A percentile compares a stretch with the other conserved stretches of the same genome.
Conservation (phyloP, 2,329 filamentous ascomycete genomes). For the Plenodomus lindquistii region DNA sequence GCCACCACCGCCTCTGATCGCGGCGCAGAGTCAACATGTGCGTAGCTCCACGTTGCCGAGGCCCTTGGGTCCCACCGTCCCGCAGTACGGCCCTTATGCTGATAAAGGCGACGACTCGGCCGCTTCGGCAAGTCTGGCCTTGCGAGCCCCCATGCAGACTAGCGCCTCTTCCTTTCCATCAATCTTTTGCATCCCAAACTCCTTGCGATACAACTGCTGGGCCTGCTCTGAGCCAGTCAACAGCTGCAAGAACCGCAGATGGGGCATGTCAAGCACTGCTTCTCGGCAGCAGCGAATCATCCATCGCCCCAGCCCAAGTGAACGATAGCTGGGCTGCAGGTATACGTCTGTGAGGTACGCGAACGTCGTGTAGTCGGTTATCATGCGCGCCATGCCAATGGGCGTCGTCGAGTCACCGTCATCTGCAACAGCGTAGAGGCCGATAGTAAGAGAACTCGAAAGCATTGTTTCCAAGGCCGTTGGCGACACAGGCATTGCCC, state of each 20-base stretch:
- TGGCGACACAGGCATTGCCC: conserved; percentile 31
- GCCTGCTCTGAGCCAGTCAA: conserved; percentile 31
- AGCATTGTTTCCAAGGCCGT: conserved; percentile 29
- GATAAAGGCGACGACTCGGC: conserved; percentile 7
- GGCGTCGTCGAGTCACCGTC: conserved; percentile 31
- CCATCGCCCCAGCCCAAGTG: conserved; percentile 67
- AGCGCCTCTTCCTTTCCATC: conserved; percentile 22
- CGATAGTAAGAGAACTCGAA: conserved; percentile 39
- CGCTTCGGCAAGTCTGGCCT: conserved; percentile 18
- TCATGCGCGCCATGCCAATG: conserved; percentile 64
- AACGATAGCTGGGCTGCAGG: conserved; percentile 62
- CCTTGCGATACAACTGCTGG: conserved; percentile 28
- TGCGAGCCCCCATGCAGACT: conserved; percentile 32
- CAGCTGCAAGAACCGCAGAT: conserved; percentile 54
- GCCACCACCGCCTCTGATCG: conserved; percentile 23
- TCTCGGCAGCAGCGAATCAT: conserved; percentile 65
- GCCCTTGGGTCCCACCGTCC: conserved; percentile 11
- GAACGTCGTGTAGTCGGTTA: conserved; percentile 72
- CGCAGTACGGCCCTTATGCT: no score
- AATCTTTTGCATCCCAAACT: conserved; percentile 34
- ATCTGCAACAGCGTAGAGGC: conserved; percentile 23
- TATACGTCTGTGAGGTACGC: conserved; percentile 73
- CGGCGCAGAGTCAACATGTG: conserved; percentile 20
- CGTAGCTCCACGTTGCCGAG: conserved; percentile 8
- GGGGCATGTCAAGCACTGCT: conserved; percentile 59